Conservation (phyloP, 495 filamentous ascomycete genomes). For the Acidiella bohemica region DNA sequence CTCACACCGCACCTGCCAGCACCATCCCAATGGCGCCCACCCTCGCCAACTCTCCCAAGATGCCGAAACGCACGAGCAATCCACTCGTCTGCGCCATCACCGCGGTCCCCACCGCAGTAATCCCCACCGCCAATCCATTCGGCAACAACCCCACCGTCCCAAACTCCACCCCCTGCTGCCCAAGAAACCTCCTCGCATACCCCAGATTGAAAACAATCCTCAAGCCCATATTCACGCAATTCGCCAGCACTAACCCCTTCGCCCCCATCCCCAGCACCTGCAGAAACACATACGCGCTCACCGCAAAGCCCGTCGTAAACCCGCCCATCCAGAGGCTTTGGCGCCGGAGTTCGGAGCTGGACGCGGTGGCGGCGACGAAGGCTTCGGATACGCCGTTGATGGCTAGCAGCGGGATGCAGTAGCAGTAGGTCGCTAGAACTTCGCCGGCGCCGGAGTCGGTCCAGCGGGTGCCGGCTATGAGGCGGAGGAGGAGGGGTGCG, state of each 20-base stretch:
- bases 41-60: constrained; percentile 37
- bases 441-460: constrained; percentile 44
- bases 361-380: constrained; percentile 77
- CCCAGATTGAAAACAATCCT: constrained; percentile 63
- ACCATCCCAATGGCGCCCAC: constrained; percentile 38
- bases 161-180: constrained; percentile 24
- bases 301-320: constrained; percentile 61
- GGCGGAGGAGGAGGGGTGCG: constrained; percentile 52
- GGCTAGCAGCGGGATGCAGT: constrained; percentile 84
- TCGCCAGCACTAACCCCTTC: constrained; percentile 66
- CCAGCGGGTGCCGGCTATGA: constrained; percentile 68
- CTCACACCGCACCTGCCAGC: constrained; percentile 49
- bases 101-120: constrained; percentile 12
- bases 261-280: constrained; percentile 53
- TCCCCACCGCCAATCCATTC: constrained; percentile 11
- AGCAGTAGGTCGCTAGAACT: constrained; percentile 70
- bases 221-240: constrained; percentile 71
- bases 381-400: constrained; percentile 87
- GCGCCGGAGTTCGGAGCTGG: constrained; percentile 47
- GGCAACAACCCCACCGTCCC: constrained; percentile 10
- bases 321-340: constrained; percentile 73
- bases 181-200: constrained; percentile 59
- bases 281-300: constrained; percentile 57
- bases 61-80: constrained; percentile 21
- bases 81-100: constrained; percentile 17